Base-by-base conservation (phyloP, 441 rosid species). In the Manihot esculenta region DNA sequence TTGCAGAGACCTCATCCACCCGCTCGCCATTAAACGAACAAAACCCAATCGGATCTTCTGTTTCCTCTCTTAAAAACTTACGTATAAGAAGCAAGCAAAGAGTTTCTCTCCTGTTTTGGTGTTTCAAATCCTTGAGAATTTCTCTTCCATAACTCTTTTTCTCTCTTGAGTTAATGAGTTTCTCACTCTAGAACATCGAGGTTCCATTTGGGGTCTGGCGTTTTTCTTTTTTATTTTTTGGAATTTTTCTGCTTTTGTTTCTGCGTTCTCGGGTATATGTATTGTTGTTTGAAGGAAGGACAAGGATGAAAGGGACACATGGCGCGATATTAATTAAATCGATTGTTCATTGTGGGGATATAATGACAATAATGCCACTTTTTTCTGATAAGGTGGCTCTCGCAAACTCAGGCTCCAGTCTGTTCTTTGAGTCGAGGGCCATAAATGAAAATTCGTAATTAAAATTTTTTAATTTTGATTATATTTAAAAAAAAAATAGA, bases 1-100 rank as follows among this genome's bases (percentile, higher is more conserved):
- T 69, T 92, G 96, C 53, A 92, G 66, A 0, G 97, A 90, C 75
- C 90, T 94, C 35, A 92, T 87, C 99, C 99, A 94, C 48, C 89
- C 85, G 74, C 84, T 76, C 35, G 97, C 97, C 99, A 92, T 91
- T 48, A 53, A 75, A 9, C 53, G 45, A 59, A 66, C 50, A 41
- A 8, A 20, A 47, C 15, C n/a, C 26, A 50, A 66, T 50, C 58
- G 11, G 58, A 30, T 49, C 58, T 26, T 64, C 38, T 64, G 14
- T 17, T 63, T 24, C 23, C 41, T 35, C 41, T 35, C 7, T 2
- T 2, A 35, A 35, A 35, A 35, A 35, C 41, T 2, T 1, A 7
- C 7, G 41, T 35, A 5, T 41, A 17, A n/a, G 14, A 62, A 62
- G 27, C 66, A 7, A 35, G 41, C 4, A 35, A 35, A 18, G 23